phyloP scores from a whole-genome alignment of 371 early-diverging fungal genomes.

The Apophysomyces variabilis region DNA sequence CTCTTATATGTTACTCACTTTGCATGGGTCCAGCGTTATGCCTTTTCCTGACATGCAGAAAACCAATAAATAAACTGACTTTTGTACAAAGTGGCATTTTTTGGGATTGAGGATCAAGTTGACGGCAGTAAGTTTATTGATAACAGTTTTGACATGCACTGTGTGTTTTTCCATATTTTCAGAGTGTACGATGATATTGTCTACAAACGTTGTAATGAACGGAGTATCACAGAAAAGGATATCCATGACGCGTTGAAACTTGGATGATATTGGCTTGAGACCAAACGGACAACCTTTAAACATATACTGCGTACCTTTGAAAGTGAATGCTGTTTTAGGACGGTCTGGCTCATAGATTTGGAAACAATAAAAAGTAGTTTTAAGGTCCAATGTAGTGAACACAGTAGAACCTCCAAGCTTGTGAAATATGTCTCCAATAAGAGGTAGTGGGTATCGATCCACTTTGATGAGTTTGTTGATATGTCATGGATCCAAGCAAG shows the following conservation, averaged over 20 bases:
- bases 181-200: slow-evolving; percentile 19
- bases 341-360: not conserved
- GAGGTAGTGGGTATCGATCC: too few relatives aligned
- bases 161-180: slow-evolving; percentile 10
- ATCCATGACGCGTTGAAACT: slow-evolving; percentile 27
- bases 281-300: too few relatives aligned
- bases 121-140: slow-evolving; percentile 16
- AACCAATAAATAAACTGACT: slow-evolving; percentile 21
- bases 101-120: slow-evolving; percentile 27
- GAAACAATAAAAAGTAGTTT: not conserved
- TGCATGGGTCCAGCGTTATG: too few relatives aligned
- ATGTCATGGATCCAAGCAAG: too few relatives aligned
- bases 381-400: not conserved
- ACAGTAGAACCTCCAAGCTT: too few relatives aligned
- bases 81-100: slow-evolving; percentile 29
- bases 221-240: not conserved
- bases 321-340: not conserved
- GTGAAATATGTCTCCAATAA: too few relatives aligned
- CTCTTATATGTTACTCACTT: too few relatives aligned
- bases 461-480: too few relatives aligned
- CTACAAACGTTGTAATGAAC: slow-evolving; percentile 14
- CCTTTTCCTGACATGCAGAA: slow-evolving; percentile 25
- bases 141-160: slow-evolving; percentile 16
- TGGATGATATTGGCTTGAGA: too few relatives aligned
- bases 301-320: too few relatives aligned